Percentiles rank a stretch among this genome's conserved stretches.
Conservation (phyloP, 1,284 basidiomycete species). For the Mycena citricolor region DNA sequence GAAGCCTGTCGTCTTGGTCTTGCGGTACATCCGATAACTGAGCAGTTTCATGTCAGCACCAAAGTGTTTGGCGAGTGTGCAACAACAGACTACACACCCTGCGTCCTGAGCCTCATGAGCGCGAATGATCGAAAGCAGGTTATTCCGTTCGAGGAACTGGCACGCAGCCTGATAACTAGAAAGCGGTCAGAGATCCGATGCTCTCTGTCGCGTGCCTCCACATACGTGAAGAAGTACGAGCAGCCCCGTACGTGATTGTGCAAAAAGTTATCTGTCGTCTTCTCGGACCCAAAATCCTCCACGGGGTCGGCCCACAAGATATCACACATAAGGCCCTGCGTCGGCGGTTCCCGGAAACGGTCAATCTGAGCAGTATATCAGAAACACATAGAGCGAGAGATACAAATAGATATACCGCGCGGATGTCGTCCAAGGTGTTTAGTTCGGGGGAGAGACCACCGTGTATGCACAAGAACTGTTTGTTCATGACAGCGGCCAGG, state of each 20-base stretch:
- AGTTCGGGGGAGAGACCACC: conserved; percentile 91
- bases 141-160: conserved; percentile 92
- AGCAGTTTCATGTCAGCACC: conserved; percentile 2
- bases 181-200: too few relatives aligned
- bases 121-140: conserved; percentile 89
- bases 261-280: conserved; percentile 82
- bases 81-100: conserved; percentile 54
- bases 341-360: conserved; percentile 93
- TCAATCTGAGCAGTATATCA: conserved; percentile 60
- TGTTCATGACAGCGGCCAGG: conserved; percentile 94
- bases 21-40: conserved; percentile 95
- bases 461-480: conserved; percentile 95
- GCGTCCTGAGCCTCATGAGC: conserved; percentile 97
- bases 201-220: too few relatives aligned
- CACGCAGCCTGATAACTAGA: conserved; percentile 90
- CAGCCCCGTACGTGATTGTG: conserved; percentile 95
- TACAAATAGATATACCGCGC: conserved; percentile 50
- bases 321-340: conserved; percentile 93
- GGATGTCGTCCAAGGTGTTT: conserved; percentile 89
- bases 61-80: neutral
- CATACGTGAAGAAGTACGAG: conserved; percentile 92
- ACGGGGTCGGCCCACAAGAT: conserved; percentile 94
- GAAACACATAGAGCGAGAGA: neutral
- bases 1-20: conserved; percentile 90
- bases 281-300: conserved; percentile 93